Conservation (phyloP, 1,139 yeast genomes). For the Geotrichum cucujoidarum region DNA sequence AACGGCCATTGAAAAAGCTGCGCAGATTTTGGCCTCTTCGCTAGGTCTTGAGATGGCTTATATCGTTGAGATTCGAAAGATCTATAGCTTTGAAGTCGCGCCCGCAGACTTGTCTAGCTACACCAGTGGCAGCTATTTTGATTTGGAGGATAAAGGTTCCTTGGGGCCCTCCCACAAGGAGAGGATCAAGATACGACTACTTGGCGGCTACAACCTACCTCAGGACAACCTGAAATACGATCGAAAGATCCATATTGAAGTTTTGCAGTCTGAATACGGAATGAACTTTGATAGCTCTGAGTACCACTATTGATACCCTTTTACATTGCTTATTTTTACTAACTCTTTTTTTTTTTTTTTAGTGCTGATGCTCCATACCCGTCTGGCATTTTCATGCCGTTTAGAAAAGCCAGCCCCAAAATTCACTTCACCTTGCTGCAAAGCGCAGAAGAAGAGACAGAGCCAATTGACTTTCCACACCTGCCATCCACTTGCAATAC, state of each 20-base stretch:
- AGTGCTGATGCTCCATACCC: constrained; percentile 23
- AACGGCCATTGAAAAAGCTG: constrained; percentile 33
- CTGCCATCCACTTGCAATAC: background rate
- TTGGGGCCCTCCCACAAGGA: constrained; percentile 32
- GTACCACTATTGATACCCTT: constrained; percentile 2
- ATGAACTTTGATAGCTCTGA: constrained; percentile 39
- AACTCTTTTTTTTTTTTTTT: background rate
- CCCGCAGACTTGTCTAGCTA: background rate
- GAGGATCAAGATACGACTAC: constrained; percentile 44
- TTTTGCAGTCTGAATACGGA: constrained; percentile 55
- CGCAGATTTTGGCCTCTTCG: constrained; percentile 41
- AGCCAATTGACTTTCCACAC: background rate
- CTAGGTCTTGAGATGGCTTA: constrained; percentile 49
- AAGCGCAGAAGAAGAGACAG: background rate
- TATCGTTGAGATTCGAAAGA: constrained; percentile 51
- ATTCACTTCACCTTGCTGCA: background rate
- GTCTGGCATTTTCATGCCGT: constrained; percentile 32
- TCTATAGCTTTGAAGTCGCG: constrained; percentile 19
- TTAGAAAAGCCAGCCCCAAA: constrained; percentile 19
- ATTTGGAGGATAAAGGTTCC: constrained; percentile 29
- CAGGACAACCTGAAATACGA: constrained; percentile 39
- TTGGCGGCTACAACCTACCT: constrained; percentile 46
- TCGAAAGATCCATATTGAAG: constrained; percentile 44
- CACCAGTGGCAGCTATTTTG: constrained; percentile 43
- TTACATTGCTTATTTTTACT: no score